A percentile compares a stretch with the other conserved stretches of the same genome.
Evolutionary conservation across 345 rosid genomes (phyloP).

Genomic region (Citrus cavaleriei): DNA sequence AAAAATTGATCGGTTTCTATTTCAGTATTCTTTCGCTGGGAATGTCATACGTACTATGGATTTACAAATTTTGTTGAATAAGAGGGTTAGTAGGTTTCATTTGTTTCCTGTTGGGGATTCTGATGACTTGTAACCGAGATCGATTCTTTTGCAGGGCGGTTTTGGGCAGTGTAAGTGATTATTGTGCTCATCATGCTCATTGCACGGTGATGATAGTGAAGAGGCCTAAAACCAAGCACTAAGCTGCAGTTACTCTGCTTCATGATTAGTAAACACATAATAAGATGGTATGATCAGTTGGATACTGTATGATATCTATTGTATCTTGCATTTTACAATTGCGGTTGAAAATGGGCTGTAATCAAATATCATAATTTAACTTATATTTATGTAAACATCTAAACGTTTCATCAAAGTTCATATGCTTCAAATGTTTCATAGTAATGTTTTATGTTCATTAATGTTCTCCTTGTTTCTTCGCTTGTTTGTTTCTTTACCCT

Average conservation of each 20-base stretch:
- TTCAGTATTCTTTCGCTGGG: neutral
- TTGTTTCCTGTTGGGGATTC: neutral
- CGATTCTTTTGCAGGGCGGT: constrained; percentile 55
- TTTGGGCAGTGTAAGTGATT: constrained; percentile 93
- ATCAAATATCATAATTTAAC: neutral
- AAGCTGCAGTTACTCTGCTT: neutral
- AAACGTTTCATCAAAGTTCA: neutral
- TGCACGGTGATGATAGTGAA: constrained; percentile 79
- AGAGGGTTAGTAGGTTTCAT: neutral
- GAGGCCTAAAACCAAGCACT: constrained; percentile 72
- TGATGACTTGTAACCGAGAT: neutral
- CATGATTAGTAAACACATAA: neutral
- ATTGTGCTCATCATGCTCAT: constrained; percentile 95
- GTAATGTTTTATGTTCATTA: no score
- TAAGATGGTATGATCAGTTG: neutral
- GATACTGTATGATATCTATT: neutral
- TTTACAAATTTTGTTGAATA: neutral
- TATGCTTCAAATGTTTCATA: no score
- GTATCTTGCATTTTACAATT: no score
- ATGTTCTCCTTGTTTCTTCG: no score
- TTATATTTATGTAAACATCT: neutral
- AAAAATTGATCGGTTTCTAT: neutral
- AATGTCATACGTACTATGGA: no score
- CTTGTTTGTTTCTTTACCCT: no score
- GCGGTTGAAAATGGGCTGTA: neutral